phyloP scores from a whole-genome alignment of 2,329 filamentous ascomycete genomes.

The Pezicula neosporulosa region DNA sequence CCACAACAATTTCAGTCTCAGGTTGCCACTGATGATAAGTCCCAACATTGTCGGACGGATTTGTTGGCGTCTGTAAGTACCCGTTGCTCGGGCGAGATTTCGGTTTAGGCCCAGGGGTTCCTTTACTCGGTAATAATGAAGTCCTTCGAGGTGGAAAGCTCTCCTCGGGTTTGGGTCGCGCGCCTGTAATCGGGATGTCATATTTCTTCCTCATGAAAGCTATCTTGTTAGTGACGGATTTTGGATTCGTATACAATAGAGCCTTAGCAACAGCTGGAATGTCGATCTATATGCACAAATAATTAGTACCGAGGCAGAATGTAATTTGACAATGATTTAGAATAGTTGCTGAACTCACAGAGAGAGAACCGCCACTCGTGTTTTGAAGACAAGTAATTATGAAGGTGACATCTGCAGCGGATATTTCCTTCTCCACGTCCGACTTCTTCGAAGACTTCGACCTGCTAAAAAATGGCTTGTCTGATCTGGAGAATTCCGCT shows the following conservation, averaged over 20 bases:
- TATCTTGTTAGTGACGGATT: not conserved
- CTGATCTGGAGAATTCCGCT: not conserved
- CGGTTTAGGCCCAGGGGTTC: not conserved
- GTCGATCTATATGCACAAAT: not conserved
- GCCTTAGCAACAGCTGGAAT: not conserved
- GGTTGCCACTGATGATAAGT: too few relatives aligned
- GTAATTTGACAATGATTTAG: too few relatives aligned
- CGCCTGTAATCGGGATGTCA: not conserved
- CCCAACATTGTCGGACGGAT: too few relatives aligned
- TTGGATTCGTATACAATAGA: not conserved
- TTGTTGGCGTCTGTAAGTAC: too few relatives aligned
- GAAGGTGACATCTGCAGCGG: not conserved
- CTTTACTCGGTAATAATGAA: not conserved
- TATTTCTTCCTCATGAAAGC: slow-evolving; percentile 2
- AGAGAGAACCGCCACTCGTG: not conserved
- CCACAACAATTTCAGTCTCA: too few relatives aligned
- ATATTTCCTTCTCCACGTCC: not conserved
- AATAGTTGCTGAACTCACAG: not conserved
- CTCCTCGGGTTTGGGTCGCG: not conserved
- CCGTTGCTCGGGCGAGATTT: not conserved
- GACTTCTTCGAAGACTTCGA: not conserved
- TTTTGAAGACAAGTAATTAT: slow-evolving; percentile 1
- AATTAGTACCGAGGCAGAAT: too few relatives aligned
- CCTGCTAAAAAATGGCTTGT: not conserved
- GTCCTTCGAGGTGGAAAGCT: not conserved